A percentile compares a stretch with the other conserved stretches of the same genome.
Evolutionary conservation across 371 early-diverging fungal species (phyloP).

Genomic region (Rhizopus sp.): DNA sequence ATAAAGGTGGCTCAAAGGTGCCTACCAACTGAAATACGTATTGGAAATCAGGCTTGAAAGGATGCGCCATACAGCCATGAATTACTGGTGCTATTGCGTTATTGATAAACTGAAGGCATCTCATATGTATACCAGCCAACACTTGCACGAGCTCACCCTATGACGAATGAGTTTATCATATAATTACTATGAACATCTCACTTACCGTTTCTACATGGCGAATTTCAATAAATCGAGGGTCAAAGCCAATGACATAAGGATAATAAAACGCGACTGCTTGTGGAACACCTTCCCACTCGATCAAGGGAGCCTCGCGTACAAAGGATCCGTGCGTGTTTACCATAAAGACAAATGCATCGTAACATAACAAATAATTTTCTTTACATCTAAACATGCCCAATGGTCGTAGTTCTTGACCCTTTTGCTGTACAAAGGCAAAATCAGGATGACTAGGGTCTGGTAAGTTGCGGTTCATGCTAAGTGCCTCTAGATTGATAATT

Average conservation of each 20-base stretch:
- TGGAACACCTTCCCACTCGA: slow-evolving; percentile 61
- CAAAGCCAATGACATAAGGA: slow-evolving; percentile 90
- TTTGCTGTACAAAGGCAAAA: slow-evolving; percentile 40
- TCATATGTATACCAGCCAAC: slow-evolving; percentile 46
- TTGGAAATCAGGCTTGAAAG: slow-evolving; percentile 49
- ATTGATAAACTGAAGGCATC: slow-evolving; percentile 39
- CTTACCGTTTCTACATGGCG: slow-evolving; percentile 81
- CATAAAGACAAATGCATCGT: slow-evolving; percentile 89
- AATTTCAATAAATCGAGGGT: slow-evolving; percentile 87
- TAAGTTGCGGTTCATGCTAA: slow-evolving; percentile 60
- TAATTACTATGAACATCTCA: not conserved
- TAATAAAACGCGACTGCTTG: slow-evolving; percentile 67
- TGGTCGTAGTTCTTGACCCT: slow-evolving; percentile 55
- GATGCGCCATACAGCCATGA: slow-evolving; percentile 52
- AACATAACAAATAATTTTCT: slow-evolving; percentile 86
- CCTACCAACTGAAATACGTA: slow-evolving; percentile 40
- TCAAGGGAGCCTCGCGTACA: slow-evolving; percentile 19
- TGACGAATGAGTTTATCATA: not conserved
- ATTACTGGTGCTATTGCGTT: slow-evolving; percentile 38
- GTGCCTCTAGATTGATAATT: slow-evolving; percentile 77
- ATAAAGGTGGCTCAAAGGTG: slow-evolving; percentile 25
- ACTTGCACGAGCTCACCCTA: slow-evolving; percentile 53
- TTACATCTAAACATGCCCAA: slow-evolving; percentile 82
- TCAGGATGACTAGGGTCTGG: slow-evolving; percentile 42
- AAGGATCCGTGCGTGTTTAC: slow-evolving; percentile 69